A percentile compares a stretch with the other conserved stretches of the same genome.
Conservation (phyloP, 2,329 filamentous ascomycete genomes). For the Fusarium hostae region DNA sequence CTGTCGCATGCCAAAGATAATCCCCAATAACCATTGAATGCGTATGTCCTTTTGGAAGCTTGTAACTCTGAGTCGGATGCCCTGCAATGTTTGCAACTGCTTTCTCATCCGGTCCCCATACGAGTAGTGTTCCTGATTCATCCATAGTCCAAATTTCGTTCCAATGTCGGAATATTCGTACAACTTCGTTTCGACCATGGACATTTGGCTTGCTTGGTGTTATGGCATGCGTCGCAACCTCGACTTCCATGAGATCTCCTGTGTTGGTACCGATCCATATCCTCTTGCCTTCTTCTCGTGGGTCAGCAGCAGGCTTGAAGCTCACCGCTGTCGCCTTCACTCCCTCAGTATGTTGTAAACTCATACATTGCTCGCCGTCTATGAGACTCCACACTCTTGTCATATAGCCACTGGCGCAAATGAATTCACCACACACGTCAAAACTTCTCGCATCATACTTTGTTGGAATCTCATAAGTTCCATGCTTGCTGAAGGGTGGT, state of each 20-base stretch:
- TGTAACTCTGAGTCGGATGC: constrained; percentile 77
- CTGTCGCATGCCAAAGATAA: constrained; percentile 86
- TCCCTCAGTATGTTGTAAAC: constrained; percentile 84
- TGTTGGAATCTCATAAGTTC: constrained; percentile 79
- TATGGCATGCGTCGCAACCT: constrained; percentile 79
- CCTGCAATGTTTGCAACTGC: constrained; percentile 79
- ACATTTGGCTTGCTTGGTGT: constrained; percentile 74
- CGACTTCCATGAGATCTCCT: constrained; percentile 90
- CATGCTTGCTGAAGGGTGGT: constrained; percentile 78
- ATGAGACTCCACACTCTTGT: constrained; percentile 89
- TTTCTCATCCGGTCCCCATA: constrained; percentile 83
- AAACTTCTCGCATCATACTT: constrained; percentile 89
- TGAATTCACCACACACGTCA: constrained; percentile 86
- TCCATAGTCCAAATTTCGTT: constrained; percentile 96
- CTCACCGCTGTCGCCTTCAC: constrained; percentile 82
- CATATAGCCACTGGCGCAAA: constrained; percentile 86
- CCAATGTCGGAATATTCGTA: constrained; percentile 85
- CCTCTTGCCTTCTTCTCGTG: constrained; percentile 82
- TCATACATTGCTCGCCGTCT: constrained; percentile 85
- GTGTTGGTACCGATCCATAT: constrained; percentile 91
- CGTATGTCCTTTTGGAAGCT: constrained; percentile 82
- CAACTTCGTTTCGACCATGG: constrained; percentile 82
- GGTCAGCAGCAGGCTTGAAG: constrained; percentile 84
- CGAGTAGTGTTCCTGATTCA: constrained; percentile 84
- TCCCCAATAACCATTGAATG: constrained; percentile 90